Percentiles rank a stretch among this genome's conserved stretches.
These are phyloP conservation scores for Mycena epipterygia DNA, from an alignment of 768 basidiomycete species.

Conservation along the genomic window DNA sequence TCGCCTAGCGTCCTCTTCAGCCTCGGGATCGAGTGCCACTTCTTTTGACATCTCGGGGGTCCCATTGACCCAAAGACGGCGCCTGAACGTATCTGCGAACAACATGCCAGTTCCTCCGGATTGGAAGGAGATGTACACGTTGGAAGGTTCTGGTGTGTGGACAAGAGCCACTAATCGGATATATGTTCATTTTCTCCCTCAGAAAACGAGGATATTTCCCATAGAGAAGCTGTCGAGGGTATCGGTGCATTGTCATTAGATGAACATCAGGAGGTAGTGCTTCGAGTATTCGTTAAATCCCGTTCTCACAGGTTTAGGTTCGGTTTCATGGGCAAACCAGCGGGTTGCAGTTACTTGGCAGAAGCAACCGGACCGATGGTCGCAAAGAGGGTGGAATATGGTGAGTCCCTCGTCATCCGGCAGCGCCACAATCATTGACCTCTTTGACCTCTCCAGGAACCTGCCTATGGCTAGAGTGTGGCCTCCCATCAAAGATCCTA, in stretches of 20 bases:
- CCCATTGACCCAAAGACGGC: slow-evolving; percentile 61
- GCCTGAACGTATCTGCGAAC: slow-evolving; percentile 52
- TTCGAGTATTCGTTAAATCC: slow-evolving; percentile 7
- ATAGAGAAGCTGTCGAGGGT: slow-evolving; percentile 63
- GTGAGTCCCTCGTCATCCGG: slow-evolving; percentile 50
- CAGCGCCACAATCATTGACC: slow-evolving; percentile 34
- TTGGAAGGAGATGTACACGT: slow-evolving; percentile 73
- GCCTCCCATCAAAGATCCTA: slow-evolving; percentile 67
- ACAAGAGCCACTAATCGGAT: background rate
- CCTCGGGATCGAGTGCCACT: slow-evolving; percentile 40
- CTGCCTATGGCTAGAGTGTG: slow-evolving; percentile 83
- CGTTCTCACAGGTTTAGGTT: slow-evolving; percentile 60
- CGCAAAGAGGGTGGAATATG: slow-evolving; percentile 79
- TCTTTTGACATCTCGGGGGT: slow-evolving; percentile 46
- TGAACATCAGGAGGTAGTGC: slow-evolving; percentile 76
- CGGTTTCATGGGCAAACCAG: slow-evolving; percentile 87
- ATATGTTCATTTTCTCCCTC: background rate
- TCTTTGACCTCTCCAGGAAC: slow-evolving; percentile 62
- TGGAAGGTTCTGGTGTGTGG: slow-evolving; percentile 59
- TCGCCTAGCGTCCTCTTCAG: slow-evolving; percentile 56
- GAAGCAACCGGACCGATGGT: slow-evolving; percentile 74
- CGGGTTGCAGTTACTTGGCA: slow-evolving; percentile 81
- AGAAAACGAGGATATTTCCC: slow-evolving; percentile 56
- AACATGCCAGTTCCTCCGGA: slow-evolving; percentile 53
- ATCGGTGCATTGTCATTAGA: slow-evolving; percentile 82